Conservation (phyloP, 176 grass and related monocot genomes). For the Echinochloa phyllopogon region DNA sequence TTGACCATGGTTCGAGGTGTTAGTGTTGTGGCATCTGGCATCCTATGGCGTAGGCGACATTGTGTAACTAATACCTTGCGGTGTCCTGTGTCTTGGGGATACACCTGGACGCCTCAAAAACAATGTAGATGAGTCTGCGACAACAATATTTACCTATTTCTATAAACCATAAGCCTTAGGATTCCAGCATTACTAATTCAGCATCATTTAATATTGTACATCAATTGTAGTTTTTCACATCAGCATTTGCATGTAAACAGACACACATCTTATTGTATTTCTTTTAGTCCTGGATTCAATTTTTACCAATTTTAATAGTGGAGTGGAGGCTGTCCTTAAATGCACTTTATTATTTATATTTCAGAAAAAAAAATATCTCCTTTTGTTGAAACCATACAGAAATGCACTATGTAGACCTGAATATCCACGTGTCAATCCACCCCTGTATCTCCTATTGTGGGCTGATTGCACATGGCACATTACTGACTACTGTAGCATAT, state of each 20-base stretch:
- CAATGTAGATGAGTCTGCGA: background rate
- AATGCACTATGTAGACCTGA: constrained; percentile 22
- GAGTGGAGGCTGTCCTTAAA: background rate
- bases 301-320: background rate
- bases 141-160: background rate
- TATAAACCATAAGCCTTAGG: constrained; percentile 7
- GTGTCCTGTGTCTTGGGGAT: background rate
- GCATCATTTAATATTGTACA: constrained; percentile 19
- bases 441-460: background rate
- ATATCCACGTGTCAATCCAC: constrained; percentile 9
- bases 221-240: constrained; percentile 10
- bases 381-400: background rate
- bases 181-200: constrained; percentile 14
- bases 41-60: background rate
- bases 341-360: background rate
- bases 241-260: background rate
- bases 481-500: constrained; percentile 2
- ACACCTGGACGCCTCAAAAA: background rate
- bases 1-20: background rate
- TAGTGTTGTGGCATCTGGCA: background rate
- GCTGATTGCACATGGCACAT: background rate
- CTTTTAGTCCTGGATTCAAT: background rate
- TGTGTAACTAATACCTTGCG: background rate
- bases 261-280: background rate
- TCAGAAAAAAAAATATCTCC: background rate